phyloP scores from a whole-genome alignment of 371 early-diverging fungal genomes.

The Massospora cicadina region DNA sequence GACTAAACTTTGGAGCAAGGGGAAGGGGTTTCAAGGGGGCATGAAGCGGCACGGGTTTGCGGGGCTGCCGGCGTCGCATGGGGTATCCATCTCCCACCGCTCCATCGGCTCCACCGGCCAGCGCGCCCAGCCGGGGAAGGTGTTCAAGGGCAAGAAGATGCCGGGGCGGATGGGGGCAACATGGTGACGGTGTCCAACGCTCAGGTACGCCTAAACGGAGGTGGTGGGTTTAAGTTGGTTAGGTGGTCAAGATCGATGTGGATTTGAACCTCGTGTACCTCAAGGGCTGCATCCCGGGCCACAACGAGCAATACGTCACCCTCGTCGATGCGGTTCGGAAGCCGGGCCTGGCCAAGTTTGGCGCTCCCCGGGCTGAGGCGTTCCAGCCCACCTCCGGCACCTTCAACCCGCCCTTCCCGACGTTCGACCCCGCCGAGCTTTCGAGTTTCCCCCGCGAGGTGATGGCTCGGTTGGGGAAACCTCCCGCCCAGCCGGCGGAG shows the following conservation, averaged over 20 bases:
- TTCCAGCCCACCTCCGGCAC: constrained; percentile 31
- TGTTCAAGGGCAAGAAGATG: constrained; percentile 96
- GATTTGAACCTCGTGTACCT: constrained; percentile 69
- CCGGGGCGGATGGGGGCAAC: constrained; percentile 89
- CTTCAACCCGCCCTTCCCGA: constrained; percentile 57
- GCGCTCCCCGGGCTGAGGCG: background rate
- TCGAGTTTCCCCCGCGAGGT: constrained; percentile 31
- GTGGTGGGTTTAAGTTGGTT: background rate
- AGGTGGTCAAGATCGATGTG: constrained; percentile 77
- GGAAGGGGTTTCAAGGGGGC: constrained; percentile 93
- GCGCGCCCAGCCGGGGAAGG: constrained; percentile 73
- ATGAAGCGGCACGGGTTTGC: constrained; percentile 94
- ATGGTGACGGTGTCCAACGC: constrained; percentile 63
- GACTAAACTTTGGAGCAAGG: constrained; percentile 33
- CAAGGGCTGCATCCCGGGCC: constrained; percentile 83
- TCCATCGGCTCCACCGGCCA: constrained; percentile 90
- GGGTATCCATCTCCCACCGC: constrained; percentile 81
- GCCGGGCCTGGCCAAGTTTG: constrained; percentile 37
- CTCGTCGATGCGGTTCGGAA: constrained; percentile 76
- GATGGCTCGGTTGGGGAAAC: no score
- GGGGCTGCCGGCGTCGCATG: constrained; percentile 87
- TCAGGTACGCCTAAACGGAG: constrained; percentile 24
- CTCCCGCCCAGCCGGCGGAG: no score
- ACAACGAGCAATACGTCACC: constrained; percentile 62
- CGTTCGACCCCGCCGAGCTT: constrained; percentile 27